Percentiles rank a stretch among this genome's conserved stretches.
Evolutionary conservation across 495 filamentous ascomycete genomes (phyloP).

Genomic region (Aspergillus egyptiacus): DNA sequence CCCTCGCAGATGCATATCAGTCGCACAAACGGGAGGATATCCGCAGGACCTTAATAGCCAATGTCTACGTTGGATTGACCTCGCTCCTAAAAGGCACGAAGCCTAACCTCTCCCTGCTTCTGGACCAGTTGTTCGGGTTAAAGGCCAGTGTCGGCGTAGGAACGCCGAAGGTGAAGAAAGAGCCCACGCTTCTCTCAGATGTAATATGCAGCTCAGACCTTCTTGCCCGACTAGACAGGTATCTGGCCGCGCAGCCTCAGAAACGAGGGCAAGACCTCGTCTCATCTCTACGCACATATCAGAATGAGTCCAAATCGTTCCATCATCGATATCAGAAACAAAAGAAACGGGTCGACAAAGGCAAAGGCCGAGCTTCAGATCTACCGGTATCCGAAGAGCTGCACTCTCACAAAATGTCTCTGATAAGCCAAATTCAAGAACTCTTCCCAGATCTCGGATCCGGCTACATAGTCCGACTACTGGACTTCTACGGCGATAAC

Average conservation of each 20-base stretch:
- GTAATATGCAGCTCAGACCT: conserved; percentile 40
- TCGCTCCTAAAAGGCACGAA: conserved; percentile 59
- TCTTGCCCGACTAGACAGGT: conserved; percentile 44
- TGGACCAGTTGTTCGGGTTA: conserved; percentile 77
- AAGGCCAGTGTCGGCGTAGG: conserved; percentile 59
- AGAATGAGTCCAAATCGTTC: conserved; percentile 43
- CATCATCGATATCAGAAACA: conserved; percentile 50
- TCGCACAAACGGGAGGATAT: conserved; percentile 49
- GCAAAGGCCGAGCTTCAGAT: conserved; percentile 53
- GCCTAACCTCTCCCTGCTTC: conserved; percentile 62
- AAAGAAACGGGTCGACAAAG: conserved; percentile 57
- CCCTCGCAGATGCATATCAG: conserved; percentile 59
- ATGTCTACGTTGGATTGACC: conserved; percentile 63
- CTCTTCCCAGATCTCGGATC: conserved; percentile 86
- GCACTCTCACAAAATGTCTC: conserved; percentile 74
- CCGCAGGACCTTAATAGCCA: conserved; percentile 58
- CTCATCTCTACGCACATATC: conserved; percentile 38
- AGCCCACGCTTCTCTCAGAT: conserved; percentile 41
- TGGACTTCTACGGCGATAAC: conserved; percentile 72
- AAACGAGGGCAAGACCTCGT: conserved; percentile 41
- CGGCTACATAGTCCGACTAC: conserved; percentile 69
- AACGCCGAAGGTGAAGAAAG: conserved; percentile 31
- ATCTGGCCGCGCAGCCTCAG: conserved; percentile 47
- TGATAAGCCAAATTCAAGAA: conserved; percentile 83
- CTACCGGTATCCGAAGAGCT: conserved; percentile 44